Conservation (phyloP, 768 basidiomycete genomes). For the Amanita rimosa region DNA sequence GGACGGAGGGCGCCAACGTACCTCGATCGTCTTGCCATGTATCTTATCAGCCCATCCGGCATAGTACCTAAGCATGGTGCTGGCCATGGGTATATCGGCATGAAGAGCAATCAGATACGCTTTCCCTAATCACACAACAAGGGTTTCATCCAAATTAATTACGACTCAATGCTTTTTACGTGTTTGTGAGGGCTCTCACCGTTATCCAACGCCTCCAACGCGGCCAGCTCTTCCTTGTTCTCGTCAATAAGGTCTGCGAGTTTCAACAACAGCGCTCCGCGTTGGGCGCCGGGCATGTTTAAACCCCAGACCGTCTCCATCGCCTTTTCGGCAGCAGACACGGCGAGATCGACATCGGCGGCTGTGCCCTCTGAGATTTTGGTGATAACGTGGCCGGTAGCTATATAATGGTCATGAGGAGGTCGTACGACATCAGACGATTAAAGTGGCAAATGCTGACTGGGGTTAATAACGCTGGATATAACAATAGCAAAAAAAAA, state of each 20-base stretch:
- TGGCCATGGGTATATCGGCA: slow-evolving; percentile 37
- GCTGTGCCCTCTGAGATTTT: slow-evolving; percentile 45
- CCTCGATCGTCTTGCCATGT: slow-evolving; percentile 64
- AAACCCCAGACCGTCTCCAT: slow-evolving; percentile 60
- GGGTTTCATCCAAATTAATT: too few relatives aligned
- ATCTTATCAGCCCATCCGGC: slow-evolving; percentile 89
- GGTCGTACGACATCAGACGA: not conserved
- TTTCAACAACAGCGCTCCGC: slow-evolving; percentile 46
- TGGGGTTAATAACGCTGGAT: slow-evolving; percentile 46
- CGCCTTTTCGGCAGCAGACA: slow-evolving; percentile 48
- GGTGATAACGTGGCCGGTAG: slow-evolving; percentile 55
- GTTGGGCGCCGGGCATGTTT: slow-evolving; percentile 37
- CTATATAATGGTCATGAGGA: slow-evolving; percentile 16
- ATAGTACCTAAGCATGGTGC: slow-evolving; percentile 60
- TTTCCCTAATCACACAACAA: slow-evolving; percentile 19
- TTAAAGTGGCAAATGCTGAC: slow-evolving; percentile 16
- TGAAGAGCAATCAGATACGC: slow-evolving; percentile 35
- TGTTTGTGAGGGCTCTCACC: slow-evolving; percentile 20
- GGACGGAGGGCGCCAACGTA: slow-evolving; percentile 7
- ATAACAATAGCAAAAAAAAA: too few relatives aligned
- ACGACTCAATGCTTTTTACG: too few relatives aligned
- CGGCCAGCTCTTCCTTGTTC: slow-evolving; percentile 54
- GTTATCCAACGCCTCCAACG: slow-evolving; percentile 65
- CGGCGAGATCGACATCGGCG: slow-evolving; percentile 71
- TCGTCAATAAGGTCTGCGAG: slow-evolving; percentile 56